Base-by-base conservation (phyloP, 345 rosid genomes). In the Pugionium cornutum region DNA sequence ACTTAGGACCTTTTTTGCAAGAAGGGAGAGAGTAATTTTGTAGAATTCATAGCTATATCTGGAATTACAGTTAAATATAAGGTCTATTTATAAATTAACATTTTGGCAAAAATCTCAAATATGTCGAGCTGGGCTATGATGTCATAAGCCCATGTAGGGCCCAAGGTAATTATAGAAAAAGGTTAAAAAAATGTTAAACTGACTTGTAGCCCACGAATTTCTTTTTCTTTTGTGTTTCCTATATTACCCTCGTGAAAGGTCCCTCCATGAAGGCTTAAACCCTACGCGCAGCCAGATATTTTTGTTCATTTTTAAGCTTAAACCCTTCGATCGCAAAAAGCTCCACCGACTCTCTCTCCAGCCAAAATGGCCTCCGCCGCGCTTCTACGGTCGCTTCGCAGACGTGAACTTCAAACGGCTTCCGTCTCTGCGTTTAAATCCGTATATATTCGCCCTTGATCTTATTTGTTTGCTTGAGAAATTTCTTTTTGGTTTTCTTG, bases 281-380 rank as follows among this genome's bases (percentile, higher is more conserved):
- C 82, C 77, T 75, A 59, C 30, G 32, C 48, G 55, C 59, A 64
- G 48, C 52, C 76, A 31, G 2, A 29, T 57, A 51, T 72, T 55
- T 51, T 35, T 34, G 47, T 74, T 3, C 54, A 10, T 54, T 37
- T 44, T 28, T 0, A 31, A 46, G 5, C 73, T 31, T 68, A 78
- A 79, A 76, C 78, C 83, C 68, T 67, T 2, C 44, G 45, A 59
- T 58, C 58, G 0, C n/a, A 9, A 42, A 35, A 29, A 43, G 18
- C 67, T 47, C 30, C 68, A 54, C 47, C 45, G 48, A 57, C 18
- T 18, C 18, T 18, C 26, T 59, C 40, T 36, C 65, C 25, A 42
- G 4, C 11, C 35, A 43, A 28, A 61, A 83, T 83, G 91, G 84
- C 91, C 53, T 61, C 83, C 31, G 66, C 78, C 6, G 79, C 79